Evolutionary conservation across 176 grass and related monocot genomes (phyloP), one percentile per base, ranked within the genome.

Genomic region (Triticum monococcum): DNA sequence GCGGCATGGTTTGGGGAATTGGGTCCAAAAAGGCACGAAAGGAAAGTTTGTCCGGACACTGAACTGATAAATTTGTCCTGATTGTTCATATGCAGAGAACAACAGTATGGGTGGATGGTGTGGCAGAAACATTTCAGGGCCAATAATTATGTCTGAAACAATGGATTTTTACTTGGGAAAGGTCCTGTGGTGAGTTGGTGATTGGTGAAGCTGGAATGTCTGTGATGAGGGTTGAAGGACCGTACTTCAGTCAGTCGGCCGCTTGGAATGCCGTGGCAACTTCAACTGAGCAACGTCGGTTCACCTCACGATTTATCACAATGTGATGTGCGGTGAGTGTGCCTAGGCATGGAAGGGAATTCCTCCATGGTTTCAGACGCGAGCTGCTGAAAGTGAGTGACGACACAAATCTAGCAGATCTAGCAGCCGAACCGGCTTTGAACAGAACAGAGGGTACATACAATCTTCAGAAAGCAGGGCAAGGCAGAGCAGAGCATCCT

Each of bases 41-140:
- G 45, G 66, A 54, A 82, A 68, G 64, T 14, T 81, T 68, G 79
- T 68, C 79, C 64, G 1, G 41, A 5, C 64, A 35, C 11, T 52
- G 32, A 81, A 81, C 64, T 68, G 41, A 52, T 35, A 50, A 41
- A 9, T 69, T 82, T 82, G 79, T 82, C 62, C 63, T 10, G 45
- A 18, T 17, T 71, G 38, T 36, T 70, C 31, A 17, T 82, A 18
- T 56, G 45, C 50, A 56, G 80, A 71, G 66, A 76, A 62, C 38
- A 76, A 24, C 3, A 4, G 43, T 24, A 35, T 48, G 38, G 74
- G 63, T 17, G 35, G 68, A 10, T 30, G 35, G 9, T 64, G 70
- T 74, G 10, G 37, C 7, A 48, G 24, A 35, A 32, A 73, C 9
- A 72, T 28, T 31, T 75, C 25, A 7, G 37, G 35, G 25, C 0